Percentiles rank a stretch among this genome's conserved stretches.
phyloP scores from a whole-genome alignment of 441 rosid species.

The Populus trichocarpa region DNA sequence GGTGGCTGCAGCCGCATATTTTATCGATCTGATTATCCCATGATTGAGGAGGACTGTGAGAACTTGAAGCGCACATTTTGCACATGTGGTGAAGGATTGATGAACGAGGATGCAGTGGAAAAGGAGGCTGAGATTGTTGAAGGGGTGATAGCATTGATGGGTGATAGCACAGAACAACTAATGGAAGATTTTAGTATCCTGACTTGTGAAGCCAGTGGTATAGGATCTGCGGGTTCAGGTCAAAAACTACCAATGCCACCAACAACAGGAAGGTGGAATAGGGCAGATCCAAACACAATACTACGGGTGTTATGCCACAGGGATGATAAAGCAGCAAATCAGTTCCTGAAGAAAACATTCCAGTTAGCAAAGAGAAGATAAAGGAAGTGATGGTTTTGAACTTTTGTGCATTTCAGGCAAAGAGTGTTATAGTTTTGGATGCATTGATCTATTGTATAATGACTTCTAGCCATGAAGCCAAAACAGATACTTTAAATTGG shows the following conservation, averaged over 20 bases:
- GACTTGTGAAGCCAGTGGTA: constrained; percentile 62
- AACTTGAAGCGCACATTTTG: constrained; percentile 63
- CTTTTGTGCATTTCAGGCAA: constrained; percentile 6
- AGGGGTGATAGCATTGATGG: constrained; percentile 71
- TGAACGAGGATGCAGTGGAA: constrained; percentile 59
- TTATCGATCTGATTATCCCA: constrained; percentile 44
- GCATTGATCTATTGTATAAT: neutral
- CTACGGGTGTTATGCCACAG: constrained; percentile 77
- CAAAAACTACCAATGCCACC: constrained; percentile 87
- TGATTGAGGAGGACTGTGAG: constrained; percentile 70
- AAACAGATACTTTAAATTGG: neutral
- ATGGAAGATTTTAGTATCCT: constrained; percentile 77
- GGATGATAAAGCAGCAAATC: constrained; percentile 64
- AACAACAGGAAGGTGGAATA: constrained; percentile 73
- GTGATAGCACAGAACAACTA: constrained; percentile 69
- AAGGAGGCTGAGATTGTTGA: constrained; percentile 73
- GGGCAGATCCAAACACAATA: constrained; percentile 77
- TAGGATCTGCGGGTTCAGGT: constrained; percentile 44
- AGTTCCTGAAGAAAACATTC: constrained; percentile 65
- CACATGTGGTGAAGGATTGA: constrained; percentile 75
- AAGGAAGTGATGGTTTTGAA: neutral
- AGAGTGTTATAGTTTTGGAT: constrained; percentile 2
- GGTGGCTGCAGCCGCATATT: constrained; percentile 70
- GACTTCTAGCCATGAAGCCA: constrained; percentile 9
- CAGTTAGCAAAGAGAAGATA: constrained; percentile 50